Percentiles rank a stretch among this genome's conserved stretches.
phyloP scores from a whole-genome alignment of 2,329 filamentous ascomycete species.

The Periconia sp. region DNA sequence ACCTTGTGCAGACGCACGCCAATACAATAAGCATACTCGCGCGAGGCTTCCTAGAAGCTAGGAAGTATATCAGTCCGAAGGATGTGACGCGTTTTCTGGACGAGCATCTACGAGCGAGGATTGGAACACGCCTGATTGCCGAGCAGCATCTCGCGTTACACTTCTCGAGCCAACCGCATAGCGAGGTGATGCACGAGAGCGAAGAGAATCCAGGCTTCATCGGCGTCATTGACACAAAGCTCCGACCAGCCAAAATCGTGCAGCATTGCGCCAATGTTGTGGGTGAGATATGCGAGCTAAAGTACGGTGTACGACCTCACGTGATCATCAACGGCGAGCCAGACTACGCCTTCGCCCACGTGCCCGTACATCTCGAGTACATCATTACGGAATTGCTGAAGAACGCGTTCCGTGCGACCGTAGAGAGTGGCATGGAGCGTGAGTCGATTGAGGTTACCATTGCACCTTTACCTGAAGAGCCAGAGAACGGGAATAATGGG shows the following conservation, averaged over 20 bases:
- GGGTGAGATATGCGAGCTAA: conserved; percentile 93
- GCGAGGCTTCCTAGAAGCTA: conserved; percentile 88
- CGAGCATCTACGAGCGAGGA: conserved; percentile 89
- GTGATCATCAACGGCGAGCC: conserved; percentile 84
- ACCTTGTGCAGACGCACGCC: conserved; percentile 91
- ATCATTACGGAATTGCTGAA: conserved; percentile 96
- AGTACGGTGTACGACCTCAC: conserved; percentile 85
- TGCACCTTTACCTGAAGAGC: conserved; percentile 68
- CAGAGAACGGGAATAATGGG: conserved; percentile 19
- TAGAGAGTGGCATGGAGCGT: conserved; percentile 79
- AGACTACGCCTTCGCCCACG: conserved; percentile 87
- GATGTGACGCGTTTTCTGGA: conserved; percentile 94
- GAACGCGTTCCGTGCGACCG: conserved; percentile 92
- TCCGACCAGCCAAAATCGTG: conserved; percentile 81
- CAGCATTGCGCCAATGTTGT: conserved; percentile 88
- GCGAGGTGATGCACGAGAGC: conserved; percentile 56
- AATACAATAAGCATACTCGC: conserved; percentile 95
- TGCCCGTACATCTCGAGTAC: conserved; percentile 96
- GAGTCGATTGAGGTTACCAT: conserved; percentile 93
- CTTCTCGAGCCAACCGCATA: conserved; percentile 73
- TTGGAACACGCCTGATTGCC: conserved; percentile 90
- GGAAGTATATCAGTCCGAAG: conserved; percentile 81
- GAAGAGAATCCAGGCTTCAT: conserved; percentile 70
- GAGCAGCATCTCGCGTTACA: conserved; percentile 97
- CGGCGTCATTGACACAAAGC: conserved; percentile 90